phyloP scores from a whole-genome alignment of 2,329 filamentous ascomycete species.

The Xylariaceae sp. region DNA sequence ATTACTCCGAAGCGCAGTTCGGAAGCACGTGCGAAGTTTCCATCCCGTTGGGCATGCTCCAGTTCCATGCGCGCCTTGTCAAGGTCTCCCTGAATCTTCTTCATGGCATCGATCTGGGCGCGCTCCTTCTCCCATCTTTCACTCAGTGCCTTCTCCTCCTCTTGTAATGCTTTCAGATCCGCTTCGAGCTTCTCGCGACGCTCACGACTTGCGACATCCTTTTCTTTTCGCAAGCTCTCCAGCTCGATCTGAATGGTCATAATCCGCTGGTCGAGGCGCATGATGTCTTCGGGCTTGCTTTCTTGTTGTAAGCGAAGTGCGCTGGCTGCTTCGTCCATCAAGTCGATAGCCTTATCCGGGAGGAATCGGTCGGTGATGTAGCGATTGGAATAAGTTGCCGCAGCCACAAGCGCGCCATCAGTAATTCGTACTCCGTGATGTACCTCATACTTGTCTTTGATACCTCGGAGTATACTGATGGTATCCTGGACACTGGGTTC shows the following conservation, averaged over 20 bases:
- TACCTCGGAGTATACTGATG: constrained; percentile 89
- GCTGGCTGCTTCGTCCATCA: constrained; percentile 93
- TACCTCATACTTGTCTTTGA: constrained; percentile 96
- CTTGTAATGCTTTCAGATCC: constrained; percentile 69
- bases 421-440: constrained; percentile 95
- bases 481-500: constrained; percentile 90
- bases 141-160: constrained; percentile 68
- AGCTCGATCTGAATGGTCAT: constrained; percentile 97
- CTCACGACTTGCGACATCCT: constrained; percentile 81
- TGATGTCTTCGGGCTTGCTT: constrained; percentile 92
- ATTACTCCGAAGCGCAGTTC: constrained; percentile 87
- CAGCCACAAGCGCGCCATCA: constrained; percentile 84
- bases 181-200: constrained; percentile 79
- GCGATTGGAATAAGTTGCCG: constrained; percentile 85
- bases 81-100: constrained; percentile 80
- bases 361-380: constrained; percentile 96
- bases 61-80: constrained; percentile 81
- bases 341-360: constrained; percentile 93
- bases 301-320: constrained; percentile 89
- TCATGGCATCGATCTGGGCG: constrained; percentile 78
- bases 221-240: constrained; percentile 90
- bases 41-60: constrained; percentile 79
- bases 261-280: constrained; percentile 86
- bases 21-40: constrained; percentile 84
- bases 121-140: constrained; percentile 88